Base-by-base conservation (phyloP, 2,329 filamentous ascomycete genomes). In the Fusarium staphyleae region DNA sequence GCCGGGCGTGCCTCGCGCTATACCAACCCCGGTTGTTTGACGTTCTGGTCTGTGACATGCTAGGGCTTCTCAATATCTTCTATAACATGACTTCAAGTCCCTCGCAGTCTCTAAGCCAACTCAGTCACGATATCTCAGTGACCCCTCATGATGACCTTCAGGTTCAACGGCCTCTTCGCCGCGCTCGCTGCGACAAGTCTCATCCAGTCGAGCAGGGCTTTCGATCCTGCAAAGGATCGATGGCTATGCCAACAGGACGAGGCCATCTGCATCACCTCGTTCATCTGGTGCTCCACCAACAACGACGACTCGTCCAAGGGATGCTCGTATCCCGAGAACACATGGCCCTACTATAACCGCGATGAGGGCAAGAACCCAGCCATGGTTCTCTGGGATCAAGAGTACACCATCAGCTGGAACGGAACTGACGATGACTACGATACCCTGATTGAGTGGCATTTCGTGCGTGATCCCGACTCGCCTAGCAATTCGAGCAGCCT, bases 181-280 rank as follows among this genome's bases (percentile, higher is more conserved):
- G 48, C 35, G 22, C 15, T 48, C 32, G 34, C 45, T 3, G 18
- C 44, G 11, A 36, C 48, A 29, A 18, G n/a, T 2, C 36, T 55
- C 15, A 5, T 60, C 3, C 15, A 26, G 8, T 15, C 16, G 12
- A 43, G 24, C 16, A 40, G 30, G 18, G 54, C 57, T 2, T 53
- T 42, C 18, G 51, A 60, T 6, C 48, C 51, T 10, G 40, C 26
- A 26, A 43, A 55, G 18, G 48, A 61, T 10, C 43, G 47, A 34
- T 64, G 54, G 60, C 45, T 51, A 12, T 64, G 60, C 44, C 19
- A 52, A 19, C 47, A 63, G 19, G 34, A 48, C 33, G 22, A 52
- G 34, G 42, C 42, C 19, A 51, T 63, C 14, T 63, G 54, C n/a
- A 5, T 64, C 37, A 59, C 57, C 29, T 61, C 61, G 4, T 61